These are phyloP conservation scores for Pontederia crassipes DNA, from an alignment of 176 grass and related monocot species.

Conservation along the genomic window DNA sequence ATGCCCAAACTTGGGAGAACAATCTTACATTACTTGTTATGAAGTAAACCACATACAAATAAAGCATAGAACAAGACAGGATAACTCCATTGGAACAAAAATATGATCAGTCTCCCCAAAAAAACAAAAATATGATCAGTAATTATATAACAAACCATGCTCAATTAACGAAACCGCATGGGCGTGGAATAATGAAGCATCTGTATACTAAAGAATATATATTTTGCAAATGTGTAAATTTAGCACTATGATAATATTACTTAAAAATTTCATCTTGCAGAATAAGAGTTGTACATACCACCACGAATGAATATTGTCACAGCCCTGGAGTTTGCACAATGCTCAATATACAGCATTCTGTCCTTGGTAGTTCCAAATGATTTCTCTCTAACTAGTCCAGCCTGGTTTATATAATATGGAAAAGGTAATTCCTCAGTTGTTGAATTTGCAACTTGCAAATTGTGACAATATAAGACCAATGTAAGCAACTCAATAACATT, in stretches of 20 bases:
- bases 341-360: constrained; percentile 78
- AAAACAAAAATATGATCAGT: too few species aligned
- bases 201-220: too few species aligned
- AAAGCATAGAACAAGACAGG: not conserved
- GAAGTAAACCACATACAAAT: too few species aligned
- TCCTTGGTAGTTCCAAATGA: constrained; percentile 88
- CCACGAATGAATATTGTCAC: constrained; percentile 88
- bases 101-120: too few species aligned
- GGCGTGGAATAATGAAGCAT: not conserved
- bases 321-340: constrained; percentile 79
- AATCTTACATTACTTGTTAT: too few species aligned
- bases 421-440: not conserved
- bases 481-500: too few species aligned
- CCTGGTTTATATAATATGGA: constrained; percentile 33
- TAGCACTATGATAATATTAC: too few species aligned
- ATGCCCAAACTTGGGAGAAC: too few species aligned
- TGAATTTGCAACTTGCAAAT: not conserved
- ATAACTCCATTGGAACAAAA: not conserved
- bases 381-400: constrained; percentile 82
- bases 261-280: too few species aligned
- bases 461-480: too few species aligned
- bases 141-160: not conserved
- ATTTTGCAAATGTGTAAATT: too few species aligned
- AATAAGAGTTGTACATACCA: constrained; percentile 25
- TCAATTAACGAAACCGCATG: not conserved